Conservation (phyloP, 352 stramenopile genomes). For the Phytopythium boreale region DNA sequence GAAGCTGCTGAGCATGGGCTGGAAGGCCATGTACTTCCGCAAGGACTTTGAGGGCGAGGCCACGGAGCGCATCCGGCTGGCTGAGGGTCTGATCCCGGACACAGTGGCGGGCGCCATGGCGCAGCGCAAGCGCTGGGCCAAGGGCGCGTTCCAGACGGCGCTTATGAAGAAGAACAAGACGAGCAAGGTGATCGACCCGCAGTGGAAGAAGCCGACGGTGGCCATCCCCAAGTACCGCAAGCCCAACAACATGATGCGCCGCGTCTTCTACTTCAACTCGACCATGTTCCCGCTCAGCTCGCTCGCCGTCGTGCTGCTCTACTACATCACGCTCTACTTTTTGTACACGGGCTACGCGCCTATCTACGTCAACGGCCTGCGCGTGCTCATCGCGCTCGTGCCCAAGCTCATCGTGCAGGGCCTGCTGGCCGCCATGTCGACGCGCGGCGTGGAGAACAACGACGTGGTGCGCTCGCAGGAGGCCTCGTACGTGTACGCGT, state of each 20-base stretch:
- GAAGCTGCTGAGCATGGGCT: slow-evolving; percentile 73
- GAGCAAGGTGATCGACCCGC: slow-evolving; percentile 58
- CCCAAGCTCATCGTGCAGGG: slow-evolving; percentile 78
- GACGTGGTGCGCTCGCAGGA: slow-evolving; percentile 81
- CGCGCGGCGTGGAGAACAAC: slow-evolving; percentile 74
- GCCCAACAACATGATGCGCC: slow-evolving; percentile 78
- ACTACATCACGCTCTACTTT: slow-evolving; percentile 87
- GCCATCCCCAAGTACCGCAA: slow-evolving; percentile 79
- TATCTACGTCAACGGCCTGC: slow-evolving; percentile 75
- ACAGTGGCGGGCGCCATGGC: slow-evolving; percentile 75
- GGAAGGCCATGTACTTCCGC: slow-evolving; percentile 85
- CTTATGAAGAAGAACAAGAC: slow-evolving; percentile 82
- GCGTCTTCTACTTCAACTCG: slow-evolving; percentile 83
- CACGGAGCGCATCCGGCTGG: slow-evolving; percentile 69
- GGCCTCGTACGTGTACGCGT: slow-evolving; percentile 79
- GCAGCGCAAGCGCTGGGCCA: slow-evolving; percentile 81
- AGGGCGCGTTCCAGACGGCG: slow-evolving; percentile 83
- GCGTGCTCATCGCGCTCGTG: slow-evolving; percentile 59
- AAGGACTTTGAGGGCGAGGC: slow-evolving; percentile 86
- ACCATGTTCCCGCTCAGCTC: slow-evolving; percentile 80
- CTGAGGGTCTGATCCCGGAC: slow-evolving; percentile 73
- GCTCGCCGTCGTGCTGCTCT: slow-evolving; percentile 73
- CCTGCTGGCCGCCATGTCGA: slow-evolving; percentile 69
- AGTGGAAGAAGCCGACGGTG: slow-evolving; percentile 77
- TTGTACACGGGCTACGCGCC: slow-evolving; percentile 81